Evolutionary conservation across 179 eudicot species (phyloP), one percentile per base, ranked within the genome.

Genomic region (Silene coronaria): DNA sequence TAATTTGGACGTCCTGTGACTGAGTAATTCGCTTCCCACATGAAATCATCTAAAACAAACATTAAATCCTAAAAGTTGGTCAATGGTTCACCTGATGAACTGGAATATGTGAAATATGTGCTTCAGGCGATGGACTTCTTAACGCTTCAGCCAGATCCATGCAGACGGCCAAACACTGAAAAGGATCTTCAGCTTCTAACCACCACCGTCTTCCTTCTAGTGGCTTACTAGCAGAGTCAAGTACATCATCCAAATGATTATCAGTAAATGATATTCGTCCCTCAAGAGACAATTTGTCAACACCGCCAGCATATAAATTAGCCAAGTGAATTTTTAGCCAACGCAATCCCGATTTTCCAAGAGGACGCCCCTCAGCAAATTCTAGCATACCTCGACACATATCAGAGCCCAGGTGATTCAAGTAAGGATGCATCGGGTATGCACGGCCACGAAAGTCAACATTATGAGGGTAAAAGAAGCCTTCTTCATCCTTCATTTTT

Each of bases 371-470:
- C 80, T 91, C 97, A 2, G 97, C 84, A 84, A 95, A 95, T 80
- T 95, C 99, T 75, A 95, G 82, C 66, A 95, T 81, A 78, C 99
- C 99, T 61, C 99, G 88, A 70, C 99, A 95, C 64, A 95, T 67
- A 77, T 95, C 99, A 67, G 97, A 91, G 62, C 99, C 99, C 69
- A 95, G 91, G 85, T 95, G 99, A 75, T 95, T 95, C 77, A 95
- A 78, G 82, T 95, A 84, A 55, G 99, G 90, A 79, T 95, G 99
- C 97, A 95, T 91, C 36, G 99, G 99, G 74, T 95, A 95, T 51
- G 99, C 99, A 71, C 99, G 97, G 7, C 99, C 99, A 55, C 99
- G 93, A 46, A 95, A 95, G 84, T 95, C 99, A 45, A 95, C 74
- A 76, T 95, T 95, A 91, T 96, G 99, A 14, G 99, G 99, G 78